These are phyloP conservation scores for Rhododendron kiyosumense DNA, from an alignment of 148 eudicot genomes.

Conservation along the genomic window DNA sequence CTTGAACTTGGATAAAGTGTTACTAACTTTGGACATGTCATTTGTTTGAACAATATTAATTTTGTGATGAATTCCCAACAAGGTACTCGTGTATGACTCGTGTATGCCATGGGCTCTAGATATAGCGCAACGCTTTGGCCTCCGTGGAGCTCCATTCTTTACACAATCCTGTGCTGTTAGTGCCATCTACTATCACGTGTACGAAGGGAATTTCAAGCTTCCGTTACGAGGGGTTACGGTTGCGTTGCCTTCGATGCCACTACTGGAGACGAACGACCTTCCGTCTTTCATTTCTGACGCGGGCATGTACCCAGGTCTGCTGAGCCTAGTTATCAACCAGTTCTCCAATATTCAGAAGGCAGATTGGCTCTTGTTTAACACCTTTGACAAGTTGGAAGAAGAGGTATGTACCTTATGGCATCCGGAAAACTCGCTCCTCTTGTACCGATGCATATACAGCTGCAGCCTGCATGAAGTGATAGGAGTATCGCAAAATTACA, in stretches of 20 bases:
- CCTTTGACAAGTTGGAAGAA: constrained; percentile 18
- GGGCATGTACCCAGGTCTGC: constrained; percentile 14
- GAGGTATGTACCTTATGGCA: neutral
- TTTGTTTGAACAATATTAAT: neutral
- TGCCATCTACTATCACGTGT: constrained; percentile 34
- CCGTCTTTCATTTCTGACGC: constrained; percentile 27
- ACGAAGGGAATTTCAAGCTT: constrained; percentile 20
- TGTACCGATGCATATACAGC: no score
- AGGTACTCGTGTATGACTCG: neutral
- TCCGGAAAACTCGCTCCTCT: neutral
- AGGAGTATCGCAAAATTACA: no score
- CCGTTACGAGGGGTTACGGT: constrained; percentile 6
- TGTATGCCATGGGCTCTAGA: neutral
- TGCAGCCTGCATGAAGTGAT: no score
- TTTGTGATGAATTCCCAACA: neutral
- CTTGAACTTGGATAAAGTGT: neutral
- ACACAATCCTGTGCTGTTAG: constrained; percentile 44
- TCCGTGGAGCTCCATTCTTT: constrained; percentile 39
- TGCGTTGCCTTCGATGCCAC: constrained; percentile 18
- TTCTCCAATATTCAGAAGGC: constrained; percentile 29
- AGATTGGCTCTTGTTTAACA: constrained; percentile 25
- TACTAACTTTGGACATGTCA: neutral
- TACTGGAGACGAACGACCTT: constrained; percentile 23
- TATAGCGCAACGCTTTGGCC: constrained; percentile 8
- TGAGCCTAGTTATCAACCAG: constrained; percentile 24